Evolutionary conservation across 2,329 filamentous ascomycete genomes (phyloP).

Genomic region (Pseudopyrenochaeta lycopersici): DNA sequence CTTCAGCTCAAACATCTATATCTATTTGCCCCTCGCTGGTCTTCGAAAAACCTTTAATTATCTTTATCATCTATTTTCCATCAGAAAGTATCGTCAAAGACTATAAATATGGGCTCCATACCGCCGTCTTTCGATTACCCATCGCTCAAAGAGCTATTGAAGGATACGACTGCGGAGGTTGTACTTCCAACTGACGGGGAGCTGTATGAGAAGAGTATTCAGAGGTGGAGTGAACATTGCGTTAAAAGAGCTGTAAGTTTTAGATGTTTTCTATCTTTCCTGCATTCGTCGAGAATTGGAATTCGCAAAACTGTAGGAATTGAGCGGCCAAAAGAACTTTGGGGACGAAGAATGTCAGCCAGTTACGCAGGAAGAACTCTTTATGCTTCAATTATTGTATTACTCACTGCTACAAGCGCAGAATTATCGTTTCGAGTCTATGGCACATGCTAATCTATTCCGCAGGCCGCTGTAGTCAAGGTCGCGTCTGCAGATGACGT

Average conservation of each 20-base stretch:
- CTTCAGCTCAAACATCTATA: no score
- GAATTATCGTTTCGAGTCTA: no score
- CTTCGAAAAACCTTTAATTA: background rate
- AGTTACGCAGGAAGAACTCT: no score
- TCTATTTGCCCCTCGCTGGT: no score
- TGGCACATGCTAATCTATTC: background rate
- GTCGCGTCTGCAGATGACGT: slow-evolving; percentile 28
- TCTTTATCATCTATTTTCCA: background rate
- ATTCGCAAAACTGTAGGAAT: no score
- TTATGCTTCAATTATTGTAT: no score
- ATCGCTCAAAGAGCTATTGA: slow-evolving; percentile 29
- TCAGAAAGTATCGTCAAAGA: background rate
- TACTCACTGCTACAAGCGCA: no score
- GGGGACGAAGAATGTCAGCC: no score
- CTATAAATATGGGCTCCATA: slow-evolving; percentile 15
- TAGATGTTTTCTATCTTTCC: background rate
- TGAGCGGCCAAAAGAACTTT: no score
- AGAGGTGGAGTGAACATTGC: slow-evolving; percentile 40
- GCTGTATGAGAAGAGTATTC: slow-evolving; percentile 36
- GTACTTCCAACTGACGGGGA: slow-evolving; percentile 28
- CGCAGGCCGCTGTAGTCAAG: slow-evolving; percentile 33
- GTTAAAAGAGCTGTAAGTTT: slow-evolving; percentile 37
- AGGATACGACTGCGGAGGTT: slow-evolving; percentile 28
- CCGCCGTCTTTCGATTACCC: slow-evolving; percentile 20
- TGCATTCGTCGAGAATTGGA: no score